phyloP scores from a whole-genome alignment of 805 yeast genomes.

The Lipomyces oligophaga region DNA sequence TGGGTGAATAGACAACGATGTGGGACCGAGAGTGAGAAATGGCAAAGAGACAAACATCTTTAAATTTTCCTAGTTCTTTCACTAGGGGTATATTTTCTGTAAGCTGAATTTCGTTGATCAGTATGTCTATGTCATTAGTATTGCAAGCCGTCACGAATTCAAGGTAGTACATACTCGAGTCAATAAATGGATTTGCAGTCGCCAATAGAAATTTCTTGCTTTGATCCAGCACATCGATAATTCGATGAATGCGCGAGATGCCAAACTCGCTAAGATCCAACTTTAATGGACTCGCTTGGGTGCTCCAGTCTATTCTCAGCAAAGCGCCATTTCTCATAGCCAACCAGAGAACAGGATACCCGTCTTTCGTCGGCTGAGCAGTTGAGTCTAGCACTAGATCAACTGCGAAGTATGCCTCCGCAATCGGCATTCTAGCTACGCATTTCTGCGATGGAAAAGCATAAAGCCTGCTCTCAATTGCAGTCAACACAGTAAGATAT shows the following conservation, averaged over 20 bases:
- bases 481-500: constrained; percentile 38
- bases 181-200: constrained; percentile 13
- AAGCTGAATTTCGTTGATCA: constrained; percentile 6
- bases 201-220: constrained; percentile 20
- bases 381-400: constrained; percentile 35
- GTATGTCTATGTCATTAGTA: constrained; percentile 6
- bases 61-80: constrained; percentile 7
- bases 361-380: constrained; percentile 16
- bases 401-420: constrained; percentile 34
- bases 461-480: constrained; percentile 40
- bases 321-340: constrained; percentile 32
- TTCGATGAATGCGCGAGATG: constrained; percentile 18
- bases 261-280: constrained; percentile 12
- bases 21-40: constrained; percentile 33
- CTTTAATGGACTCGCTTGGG: constrained; percentile 3
- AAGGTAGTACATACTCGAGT: constrained; percentile 4
- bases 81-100: background rate
- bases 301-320: constrained; percentile 32
- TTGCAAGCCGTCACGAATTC: background rate
- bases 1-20: constrained; percentile 23
- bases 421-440: constrained; percentile 35
- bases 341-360: constrained; percentile 33
- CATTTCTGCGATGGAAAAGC: constrained; percentile 38
- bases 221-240: constrained; percentile 21
- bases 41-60: constrained; percentile 32